phyloP scores from a whole-genome alignment of 2,329 filamentous ascomycete genomes.

The Penicillium sp. region DNA sequence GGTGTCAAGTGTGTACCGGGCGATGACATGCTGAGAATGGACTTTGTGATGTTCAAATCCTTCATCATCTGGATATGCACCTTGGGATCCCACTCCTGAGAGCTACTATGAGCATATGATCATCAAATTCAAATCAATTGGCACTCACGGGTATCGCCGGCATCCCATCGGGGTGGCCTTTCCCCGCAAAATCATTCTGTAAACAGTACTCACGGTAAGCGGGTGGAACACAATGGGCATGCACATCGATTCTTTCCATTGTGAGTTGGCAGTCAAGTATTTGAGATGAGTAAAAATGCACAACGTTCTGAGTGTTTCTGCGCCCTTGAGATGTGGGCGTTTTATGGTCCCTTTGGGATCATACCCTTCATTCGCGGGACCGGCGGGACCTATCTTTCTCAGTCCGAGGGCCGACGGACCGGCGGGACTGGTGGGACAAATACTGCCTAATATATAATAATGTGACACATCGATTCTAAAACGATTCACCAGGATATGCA shows the following conservation, averaged over 20 bases:
- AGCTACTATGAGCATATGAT: background rate
- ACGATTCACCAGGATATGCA: too few relatives aligned
- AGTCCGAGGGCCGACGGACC: too few relatives aligned
- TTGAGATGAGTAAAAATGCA: too few relatives aligned
- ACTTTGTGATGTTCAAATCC: slow-evolving; percentile 49
- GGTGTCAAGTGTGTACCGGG: slow-evolving; percentile 52
- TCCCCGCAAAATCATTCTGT: slow-evolving; percentile 20
- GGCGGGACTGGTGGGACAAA: too few relatives aligned
- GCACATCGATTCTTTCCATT: slow-evolving; percentile 21
- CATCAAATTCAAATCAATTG: background rate
- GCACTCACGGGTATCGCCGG: slow-evolving; percentile 18
- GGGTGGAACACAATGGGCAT: slow-evolving; percentile 19
- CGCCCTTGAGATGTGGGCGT: background rate
- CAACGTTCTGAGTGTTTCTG: background rate
- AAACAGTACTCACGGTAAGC: slow-evolving; percentile 21
- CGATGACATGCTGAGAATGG: slow-evolving; percentile 55
- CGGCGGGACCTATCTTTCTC: too few relatives aligned
- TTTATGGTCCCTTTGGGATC: too few relatives aligned
- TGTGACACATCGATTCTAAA: too few relatives aligned
- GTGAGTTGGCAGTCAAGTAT: background rate
- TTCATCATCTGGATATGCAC: slow-evolving; percentile 54
- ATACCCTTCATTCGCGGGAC: too few relatives aligned
- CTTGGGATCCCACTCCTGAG: slow-evolving; percentile 45
- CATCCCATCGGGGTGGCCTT: slow-evolving; percentile 23
- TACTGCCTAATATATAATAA: too few relatives aligned